Evolutionary conservation across 2,329 filamentous ascomycete species (phyloP), one percentile per base, ranked within the genome.

Genomic region (Aspergillus transmontanensis): DNA sequence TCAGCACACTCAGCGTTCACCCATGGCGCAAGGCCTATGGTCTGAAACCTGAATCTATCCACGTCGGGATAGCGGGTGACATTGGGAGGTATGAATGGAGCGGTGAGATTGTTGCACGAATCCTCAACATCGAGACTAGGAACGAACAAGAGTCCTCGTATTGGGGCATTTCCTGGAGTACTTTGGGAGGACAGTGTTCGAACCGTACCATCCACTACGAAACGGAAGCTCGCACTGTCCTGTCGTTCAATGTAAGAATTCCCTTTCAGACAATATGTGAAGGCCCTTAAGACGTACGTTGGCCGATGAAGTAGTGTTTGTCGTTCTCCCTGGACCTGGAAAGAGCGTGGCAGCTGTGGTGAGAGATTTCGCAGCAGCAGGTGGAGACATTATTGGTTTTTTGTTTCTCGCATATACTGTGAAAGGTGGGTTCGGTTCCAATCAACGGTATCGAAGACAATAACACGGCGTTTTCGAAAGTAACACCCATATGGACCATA

Each of bases 11-110:
- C 81, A 9, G 84, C 80, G 65, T 85, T 90, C 70, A 93, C 87
- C 94, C 94, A 98, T 32, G 94, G 94, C 28, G 92, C 94, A 59
- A 97, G 80, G 32, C 91, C 94, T 69, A 97, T 87, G 58, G 93
- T 82, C 60, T 90, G 88, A 75, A 92, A 93, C 68, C 90, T 87
- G 23, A 76, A 75, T 56, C 85, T 84, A 0, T 84, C 83, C 19
- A 97, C 85, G 71, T 95, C 85, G n/a, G 78, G 76, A 69, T 86
- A 85, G 19, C 90, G 87, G 14, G 92, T 96, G 60, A 88, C 92
- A 75, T 95, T 94, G 43, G 76, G 70, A 1, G 93, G 92, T 10
- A 97, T 84, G 69, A 90, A 88, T n/a, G 84, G 77, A 46, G 83
- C 83, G 48, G 90, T 87, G 54, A 85, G 78, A 19, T 87, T 81